Evolutionary conservation across 2,329 filamentous ascomycete genomes (phyloP).

Genomic region (Colletotrichum theobromicola): DNA sequence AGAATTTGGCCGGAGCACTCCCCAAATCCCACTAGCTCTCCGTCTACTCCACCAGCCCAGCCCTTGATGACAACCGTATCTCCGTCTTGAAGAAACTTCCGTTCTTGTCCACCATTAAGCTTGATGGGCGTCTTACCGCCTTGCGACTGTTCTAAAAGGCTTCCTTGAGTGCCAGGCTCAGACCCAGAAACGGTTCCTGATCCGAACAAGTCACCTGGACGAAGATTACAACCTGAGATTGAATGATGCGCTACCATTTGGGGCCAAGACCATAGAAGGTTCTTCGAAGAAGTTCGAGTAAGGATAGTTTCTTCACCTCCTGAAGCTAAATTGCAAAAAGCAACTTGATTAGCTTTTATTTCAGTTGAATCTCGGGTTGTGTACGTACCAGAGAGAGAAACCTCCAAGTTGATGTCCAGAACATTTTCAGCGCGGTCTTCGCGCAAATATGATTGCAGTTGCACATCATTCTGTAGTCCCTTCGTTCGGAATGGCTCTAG

Average conservation of each 20-base stretch:
- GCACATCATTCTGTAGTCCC: constrained; percentile 34
- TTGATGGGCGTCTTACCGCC: constrained; percentile 70
- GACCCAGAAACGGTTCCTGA: constrained; percentile 77
- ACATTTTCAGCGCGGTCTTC: constrained; percentile 51
- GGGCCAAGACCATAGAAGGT: constrained; percentile 78
- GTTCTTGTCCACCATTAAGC: constrained; percentile 67
- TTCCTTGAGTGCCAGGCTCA: constrained; percentile 67
- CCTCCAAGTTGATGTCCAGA: constrained; percentile 41
- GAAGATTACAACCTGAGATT: constrained; percentile 76
- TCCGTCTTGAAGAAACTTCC: constrained; percentile 76
- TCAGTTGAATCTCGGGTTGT: rapidly evolving
- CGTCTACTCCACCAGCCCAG: constrained; percentile 67
- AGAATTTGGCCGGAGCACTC: constrained; percentile 70
- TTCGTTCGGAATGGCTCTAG: constrained; percentile 36
- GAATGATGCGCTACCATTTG: constrained; percentile 87
- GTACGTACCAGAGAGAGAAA: constrained; percentile 39
- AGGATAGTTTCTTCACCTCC: constrained; percentile 38
- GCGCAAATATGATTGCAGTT: constrained; percentile 51
- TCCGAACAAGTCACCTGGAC: constrained; percentile 75
- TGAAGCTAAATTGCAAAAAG: not conserved
- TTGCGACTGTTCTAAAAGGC: constrained; percentile 73
- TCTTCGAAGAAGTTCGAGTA: constrained; percentile 37
- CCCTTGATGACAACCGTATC: constrained; percentile 73
- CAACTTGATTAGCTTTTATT: not conserved
- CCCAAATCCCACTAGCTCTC: constrained; percentile 75